Conservation (phyloP, 2,329 filamentous ascomycete species). For the Aspergillus sp. region DNA sequence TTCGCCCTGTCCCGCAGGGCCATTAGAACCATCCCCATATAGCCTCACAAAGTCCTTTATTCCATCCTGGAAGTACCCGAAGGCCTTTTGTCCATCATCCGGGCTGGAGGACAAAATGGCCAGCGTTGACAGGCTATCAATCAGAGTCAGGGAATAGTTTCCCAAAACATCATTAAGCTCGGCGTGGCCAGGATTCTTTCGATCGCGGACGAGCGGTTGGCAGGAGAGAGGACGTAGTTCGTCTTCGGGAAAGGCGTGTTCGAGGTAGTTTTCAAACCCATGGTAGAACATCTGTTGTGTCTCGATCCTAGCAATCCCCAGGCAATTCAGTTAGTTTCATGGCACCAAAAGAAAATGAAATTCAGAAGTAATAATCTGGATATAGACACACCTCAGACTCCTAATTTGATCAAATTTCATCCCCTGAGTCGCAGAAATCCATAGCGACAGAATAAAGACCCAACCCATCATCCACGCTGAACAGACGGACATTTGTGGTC, state of each 20-base stretch:
- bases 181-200: slow-evolving; percentile 73
- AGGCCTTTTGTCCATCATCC: slow-evolving; percentile 59
- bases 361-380: background rate
- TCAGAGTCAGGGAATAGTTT: slow-evolving; percentile 93
- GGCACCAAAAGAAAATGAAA: background rate
- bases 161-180: slow-evolving; percentile 94
- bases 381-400: slow-evolving; percentile 33
- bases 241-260: slow-evolving; percentile 91
- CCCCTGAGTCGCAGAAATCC: slow-evolving; percentile 33
- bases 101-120: slow-evolving; percentile 77
- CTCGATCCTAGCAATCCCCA: slow-evolving; percentile 36
- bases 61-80: slow-evolving; percentile 76
- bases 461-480: slow-evolving; percentile 35
- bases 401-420: slow-evolving; percentile 38
- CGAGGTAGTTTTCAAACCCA: slow-evolving; percentile 93
- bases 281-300: slow-evolving; percentile 84
- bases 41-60: slow-evolving; percentile 72
- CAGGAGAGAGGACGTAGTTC: slow-evolving; percentile 88
- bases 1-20: slow-evolving; percentile 67
- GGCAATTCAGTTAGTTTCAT: background rate
- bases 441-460: slow-evolving; percentile 36
- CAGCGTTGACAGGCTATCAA: slow-evolving; percentile 91
- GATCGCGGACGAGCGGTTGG: slow-evolving; percentile 78
- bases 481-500: slow-evolving; percentile 35
- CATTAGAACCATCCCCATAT: slow-evolving; percentile 80